Conservation (phyloP, 1,284 basidiomycete species). For the Vanrija humicola region DNA sequence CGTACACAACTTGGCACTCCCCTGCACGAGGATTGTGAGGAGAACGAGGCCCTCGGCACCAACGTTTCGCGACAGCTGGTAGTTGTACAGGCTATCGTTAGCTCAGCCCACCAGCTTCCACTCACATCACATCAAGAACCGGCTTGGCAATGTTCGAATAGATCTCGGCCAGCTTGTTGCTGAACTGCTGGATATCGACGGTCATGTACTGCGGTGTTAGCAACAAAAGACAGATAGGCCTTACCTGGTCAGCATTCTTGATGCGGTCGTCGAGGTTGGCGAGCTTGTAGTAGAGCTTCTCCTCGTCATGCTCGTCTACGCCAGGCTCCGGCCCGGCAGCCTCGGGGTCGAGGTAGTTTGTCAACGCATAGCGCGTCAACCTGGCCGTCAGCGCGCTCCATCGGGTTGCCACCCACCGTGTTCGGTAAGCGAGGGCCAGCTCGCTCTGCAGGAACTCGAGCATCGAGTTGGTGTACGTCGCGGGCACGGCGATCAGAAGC, state of each 20-base stretch:
- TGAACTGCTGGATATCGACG: slow-evolving; percentile 92
- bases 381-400: not conserved
- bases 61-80: slow-evolving; percentile 87
- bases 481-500: slow-evolving; percentile 90
- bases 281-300: slow-evolving; percentile 83
- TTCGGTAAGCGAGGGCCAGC: slow-evolving; percentile 86
- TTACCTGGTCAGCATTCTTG: slow-evolving; percentile 88
- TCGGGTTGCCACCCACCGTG: slow-evolving; percentile 51
- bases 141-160: slow-evolving; percentile 94
- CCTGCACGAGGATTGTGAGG: slow-evolving; percentile 79
- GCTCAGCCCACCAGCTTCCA: slow-evolving; percentile 49
- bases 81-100: slow-evolving; percentile 69
- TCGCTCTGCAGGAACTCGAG: slow-evolving; percentile 91
- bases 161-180: slow-evolving; percentile 83
- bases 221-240: not conserved
- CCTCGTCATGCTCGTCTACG: slow-evolving; percentile 15
- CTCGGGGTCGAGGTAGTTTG: slow-evolving; percentile 73
- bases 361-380: slow-evolving; percentile 59
- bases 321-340: not conserved
- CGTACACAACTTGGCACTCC: slow-evolving; percentile 57
- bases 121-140: slow-evolving; percentile 67
- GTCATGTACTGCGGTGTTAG: slow-evolving; percentile 58
- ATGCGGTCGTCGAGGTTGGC: slow-evolving; percentile 91
- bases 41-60: slow-evolving; percentile 88
- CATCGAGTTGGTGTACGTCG: slow-evolving; percentile 96